A percentile compares a stretch with the other conserved stretches of the same genome.
phyloP scores from a whole-genome alignment of 805 yeast species.

The Tetrapisispora pingtungensis region DNA sequence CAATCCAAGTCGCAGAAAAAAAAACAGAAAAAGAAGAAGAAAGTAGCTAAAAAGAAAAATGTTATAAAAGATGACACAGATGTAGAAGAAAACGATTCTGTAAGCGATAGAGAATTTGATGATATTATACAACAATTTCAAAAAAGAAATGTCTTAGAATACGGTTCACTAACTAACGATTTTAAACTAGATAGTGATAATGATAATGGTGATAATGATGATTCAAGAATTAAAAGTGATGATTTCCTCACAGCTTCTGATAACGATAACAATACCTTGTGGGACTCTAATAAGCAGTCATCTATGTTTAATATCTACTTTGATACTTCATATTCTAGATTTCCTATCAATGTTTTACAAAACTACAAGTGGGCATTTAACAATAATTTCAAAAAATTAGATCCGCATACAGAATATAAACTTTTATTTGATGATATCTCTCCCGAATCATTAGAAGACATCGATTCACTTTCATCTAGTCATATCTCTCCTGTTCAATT shows the following conservation, averaged over 20 bases:
- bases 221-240: slow-evolving; percentile 1
- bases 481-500: slow-evolving; percentile 60
- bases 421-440: slow-evolving; percentile 64
- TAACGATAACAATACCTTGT: slow-evolving; percentile 18
- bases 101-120: slow-evolving; percentile 42
- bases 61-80: slow-evolving; percentile 5
- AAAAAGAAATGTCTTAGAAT: slow-evolving; percentile 18
- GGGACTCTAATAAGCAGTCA: slow-evolving; percentile 1
- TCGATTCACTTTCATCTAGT: slow-evolving; percentile 62
- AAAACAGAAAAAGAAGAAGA: slow-evolving; percentile 17
- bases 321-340: slow-evolving; percentile 20
- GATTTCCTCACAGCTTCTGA: slow-evolving; percentile 37
- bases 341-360: slow-evolving; percentile 10
- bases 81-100: slow-evolving; percentile 28
- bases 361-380: slow-evolving; percentile 9
- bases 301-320: slow-evolving; percentile 31
- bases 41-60: slow-evolving; percentile 5
- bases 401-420: slow-evolving; percentile 67
- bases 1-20: slow-evolving; percentile 18
- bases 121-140: slow-evolving; percentile 38
- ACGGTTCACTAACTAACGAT: slow-evolving; percentile 2
- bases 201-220: slow-evolving; percentile 23
- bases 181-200: slow-evolving; percentile 14
- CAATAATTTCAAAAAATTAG: slow-evolving; percentile 37
- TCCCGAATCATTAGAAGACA: slow-evolving; percentile 58